Percentiles rank a stretch among this genome's conserved stretches.
phyloP scores from a whole-genome alignment of 306 rosid genomes.

The Pterocarpus macrocarpus region DNA sequence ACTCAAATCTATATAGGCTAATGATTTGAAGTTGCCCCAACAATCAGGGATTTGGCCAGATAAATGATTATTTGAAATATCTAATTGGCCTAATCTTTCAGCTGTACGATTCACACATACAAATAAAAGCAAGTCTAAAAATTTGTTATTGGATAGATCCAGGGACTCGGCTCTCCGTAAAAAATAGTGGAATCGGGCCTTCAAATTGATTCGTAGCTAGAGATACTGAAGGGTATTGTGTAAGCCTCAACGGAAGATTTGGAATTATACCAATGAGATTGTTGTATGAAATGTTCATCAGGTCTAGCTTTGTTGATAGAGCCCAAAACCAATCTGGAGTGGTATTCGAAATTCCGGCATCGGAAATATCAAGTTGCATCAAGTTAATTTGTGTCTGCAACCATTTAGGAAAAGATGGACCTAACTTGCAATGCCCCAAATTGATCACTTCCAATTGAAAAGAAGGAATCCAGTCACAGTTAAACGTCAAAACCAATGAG shows the following conservation, averaged over 20 bases:
- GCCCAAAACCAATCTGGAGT: neutral
- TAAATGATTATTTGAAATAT: conserved; percentile 11
- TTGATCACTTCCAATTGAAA: neutral
- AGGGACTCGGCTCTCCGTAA: neutral
- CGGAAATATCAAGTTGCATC: neutral
- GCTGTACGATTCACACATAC: neutral
- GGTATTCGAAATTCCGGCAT: neutral
- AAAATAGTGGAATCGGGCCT: conserved; percentile 17
- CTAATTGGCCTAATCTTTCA: neutral
- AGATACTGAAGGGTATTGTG: neutral
- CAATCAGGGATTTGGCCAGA: conserved; percentile 16
- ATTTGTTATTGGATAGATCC: neutral
- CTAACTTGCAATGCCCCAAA: neutral
- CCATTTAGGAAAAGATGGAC: conserved; percentile 33
- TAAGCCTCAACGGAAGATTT: neutral
- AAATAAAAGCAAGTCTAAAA: neutral
- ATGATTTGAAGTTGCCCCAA: conserved; percentile 17
- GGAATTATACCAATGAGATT: neutral
- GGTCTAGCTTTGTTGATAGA: neutral
- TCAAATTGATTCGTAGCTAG: conserved; percentile 9
- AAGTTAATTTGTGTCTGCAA: neutral
- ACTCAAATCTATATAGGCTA: conserved; percentile 1
- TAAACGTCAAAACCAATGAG: conserved; percentile 8
- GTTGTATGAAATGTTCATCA: neutral
- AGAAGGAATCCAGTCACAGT: conserved; percentile 3